Conservation (phyloP, 306 rosid genomes). For the Castanea crenata region DNA sequence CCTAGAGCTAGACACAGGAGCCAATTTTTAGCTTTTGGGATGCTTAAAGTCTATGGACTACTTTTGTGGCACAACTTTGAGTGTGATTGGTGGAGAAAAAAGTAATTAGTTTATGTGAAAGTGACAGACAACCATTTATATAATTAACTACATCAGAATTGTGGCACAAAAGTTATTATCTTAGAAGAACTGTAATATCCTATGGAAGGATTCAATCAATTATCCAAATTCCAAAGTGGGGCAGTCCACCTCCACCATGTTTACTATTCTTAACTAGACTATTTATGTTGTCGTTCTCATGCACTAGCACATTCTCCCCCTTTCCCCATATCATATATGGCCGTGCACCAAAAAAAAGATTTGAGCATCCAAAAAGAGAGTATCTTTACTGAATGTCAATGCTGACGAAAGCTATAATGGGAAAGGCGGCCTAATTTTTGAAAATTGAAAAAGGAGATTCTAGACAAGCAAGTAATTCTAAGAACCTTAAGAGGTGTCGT, state of each 20-base stretch:
- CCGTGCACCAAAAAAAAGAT: background rate
- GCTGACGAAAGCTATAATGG: background rate
- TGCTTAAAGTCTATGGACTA: no score
- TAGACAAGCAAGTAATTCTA: background rate
- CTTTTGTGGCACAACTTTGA: no score
- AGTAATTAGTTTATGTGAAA: no score
- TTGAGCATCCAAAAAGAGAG: background rate
- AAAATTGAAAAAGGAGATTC: background rate
- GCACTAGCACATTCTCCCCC: background rate
- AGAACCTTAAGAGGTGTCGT: background rate
- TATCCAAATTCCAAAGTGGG: conserved; percentile 1
- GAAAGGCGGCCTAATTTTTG: background rate
- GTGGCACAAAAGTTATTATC: no score
- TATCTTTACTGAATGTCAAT: background rate
- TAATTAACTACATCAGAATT: no score
- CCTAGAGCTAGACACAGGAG: background rate
- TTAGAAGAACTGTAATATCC: no score
- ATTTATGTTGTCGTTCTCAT: background rate
- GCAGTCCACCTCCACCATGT: background rate
- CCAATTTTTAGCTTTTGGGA: no score
- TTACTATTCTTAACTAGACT: conserved; percentile 22
- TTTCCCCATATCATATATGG: background rate
- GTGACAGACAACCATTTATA: fast-evolving
- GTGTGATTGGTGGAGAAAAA: no score
- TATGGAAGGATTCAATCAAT: background rate